These are phyloP conservation scores for Murraya koenigii DNA, from an alignment of 345 rosid genomes.

Conservation along the genomic window DNA sequence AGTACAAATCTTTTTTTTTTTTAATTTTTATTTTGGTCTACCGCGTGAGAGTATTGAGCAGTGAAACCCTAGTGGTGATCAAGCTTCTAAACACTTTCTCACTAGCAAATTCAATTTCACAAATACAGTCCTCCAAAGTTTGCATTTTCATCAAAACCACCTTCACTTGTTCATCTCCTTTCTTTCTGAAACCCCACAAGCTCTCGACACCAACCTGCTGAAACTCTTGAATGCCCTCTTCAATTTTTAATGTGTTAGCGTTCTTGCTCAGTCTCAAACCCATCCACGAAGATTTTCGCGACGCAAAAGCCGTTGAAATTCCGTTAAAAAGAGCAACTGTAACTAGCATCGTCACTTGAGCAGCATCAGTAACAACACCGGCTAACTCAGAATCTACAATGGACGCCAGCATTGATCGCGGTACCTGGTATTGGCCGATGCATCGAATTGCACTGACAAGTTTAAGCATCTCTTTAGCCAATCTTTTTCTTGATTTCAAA, in stretches of 20 bases:
- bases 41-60: slow-evolving; percentile 50
- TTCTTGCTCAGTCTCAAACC: slow-evolving; percentile 27
- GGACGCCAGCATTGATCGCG: slow-evolving; percentile 6
- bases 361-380: slow-evolving; percentile 26
- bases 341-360: slow-evolving; percentile 39
- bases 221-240: slow-evolving; percentile 44
- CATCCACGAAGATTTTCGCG: slow-evolving; percentile 29
- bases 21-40: neutral
- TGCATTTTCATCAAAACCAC: slow-evolving; percentile 39
- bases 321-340: slow-evolving; percentile 41
- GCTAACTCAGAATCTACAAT: slow-evolving; percentile 33
- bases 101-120: slow-evolving; percentile 31
- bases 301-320: slow-evolving; percentile 24
- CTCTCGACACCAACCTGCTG: slow-evolving; percentile 25
- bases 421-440: slow-evolving; percentile 13
- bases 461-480: slow-evolving; percentile 38
- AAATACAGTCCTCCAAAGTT: slow-evolving; percentile 38
- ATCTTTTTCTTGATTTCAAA: slow-evolving; percentile 33
- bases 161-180: slow-evolving; percentile 47
- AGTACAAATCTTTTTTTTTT: neutral
- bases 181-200: slow-evolving; percentile 44
- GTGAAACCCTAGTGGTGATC: slow-evolving; percentile 52
- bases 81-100: slow-evolving; percentile 53
- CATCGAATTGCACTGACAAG: slow-evolving; percentile 29
- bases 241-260: slow-evolving; percentile 21